phyloP scores from a whole-genome alignment of 768 basidiomycete species.

The Lentinula sp. region DNA sequence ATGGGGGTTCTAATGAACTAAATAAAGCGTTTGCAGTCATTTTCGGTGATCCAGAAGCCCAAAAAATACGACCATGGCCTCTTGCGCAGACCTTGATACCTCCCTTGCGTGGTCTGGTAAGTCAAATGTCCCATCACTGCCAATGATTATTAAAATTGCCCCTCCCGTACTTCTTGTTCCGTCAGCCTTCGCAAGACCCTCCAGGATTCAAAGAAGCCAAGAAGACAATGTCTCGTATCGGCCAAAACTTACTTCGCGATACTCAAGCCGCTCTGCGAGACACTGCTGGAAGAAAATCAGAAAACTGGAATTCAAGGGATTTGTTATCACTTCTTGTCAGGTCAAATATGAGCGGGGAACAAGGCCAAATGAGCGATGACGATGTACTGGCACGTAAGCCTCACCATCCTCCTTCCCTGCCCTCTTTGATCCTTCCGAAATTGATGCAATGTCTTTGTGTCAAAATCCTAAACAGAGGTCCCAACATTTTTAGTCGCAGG shows the following conservation, averaged over 20 bases:
- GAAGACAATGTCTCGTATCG: constrained; percentile 43
- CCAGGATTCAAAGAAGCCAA: constrained; percentile 23
- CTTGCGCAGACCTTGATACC: constrained; percentile 31
- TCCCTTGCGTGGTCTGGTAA: constrained; percentile 30
- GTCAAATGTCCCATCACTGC: constrained; percentile 8
- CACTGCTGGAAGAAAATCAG: constrained; percentile 15
- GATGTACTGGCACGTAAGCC: constrained; percentile 50
- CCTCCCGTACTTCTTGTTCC: not conserved
- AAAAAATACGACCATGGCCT: constrained; percentile 21
- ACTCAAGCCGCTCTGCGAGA: constrained; percentile 33
- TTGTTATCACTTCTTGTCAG: constrained; percentile 53
- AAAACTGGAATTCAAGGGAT: constrained; percentile 38
- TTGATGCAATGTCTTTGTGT: not conserved
- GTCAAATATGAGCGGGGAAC: constrained; percentile 62
- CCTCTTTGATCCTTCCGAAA: no score
- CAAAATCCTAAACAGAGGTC: constrained; percentile 25
- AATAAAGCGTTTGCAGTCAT: constrained; percentile 46
- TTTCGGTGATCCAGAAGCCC: constrained; percentile 33
- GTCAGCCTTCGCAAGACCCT: constrained; percentile 26
- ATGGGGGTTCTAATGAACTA: constrained; percentile 39
- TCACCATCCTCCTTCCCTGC: not conserved
- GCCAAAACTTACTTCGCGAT: constrained; percentile 37
- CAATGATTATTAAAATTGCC: not conserved
- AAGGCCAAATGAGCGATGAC: constrained; percentile 55
- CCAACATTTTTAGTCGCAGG: constrained; percentile 40